Conservation (phyloP, 306 rosid genomes). For the Acmispon strigosus region DNA sequence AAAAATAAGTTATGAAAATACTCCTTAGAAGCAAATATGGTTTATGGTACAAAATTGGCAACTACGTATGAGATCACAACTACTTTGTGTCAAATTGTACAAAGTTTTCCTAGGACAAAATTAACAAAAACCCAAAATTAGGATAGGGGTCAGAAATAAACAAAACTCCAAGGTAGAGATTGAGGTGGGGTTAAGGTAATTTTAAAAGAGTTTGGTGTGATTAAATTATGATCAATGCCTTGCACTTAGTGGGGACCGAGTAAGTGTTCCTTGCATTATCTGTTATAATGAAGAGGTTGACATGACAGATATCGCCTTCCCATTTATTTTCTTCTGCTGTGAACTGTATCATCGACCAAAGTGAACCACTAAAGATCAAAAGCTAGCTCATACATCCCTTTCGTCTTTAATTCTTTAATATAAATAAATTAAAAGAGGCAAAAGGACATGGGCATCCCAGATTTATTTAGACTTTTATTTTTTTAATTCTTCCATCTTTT, state of each 20-base stretch:
- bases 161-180: neutral
- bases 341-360: constrained; percentile 6
- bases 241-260: constrained; percentile 1
- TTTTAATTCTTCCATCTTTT: neutral
- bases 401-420: neutral
- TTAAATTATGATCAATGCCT: neutral
- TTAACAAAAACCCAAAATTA: neutral
- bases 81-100: too few species aligned
- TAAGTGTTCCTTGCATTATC: constrained; percentile 7
- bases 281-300: neutral
- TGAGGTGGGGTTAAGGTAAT: neutral
- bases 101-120: neutral
- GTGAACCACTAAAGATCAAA: neutral
- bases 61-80: neutral
- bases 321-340: constrained; percentile 13
- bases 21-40: neutral
- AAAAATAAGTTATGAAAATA: too few species aligned
- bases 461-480: neutral
- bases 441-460: neutral
- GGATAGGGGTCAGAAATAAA: neutral
- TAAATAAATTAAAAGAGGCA: neutral
- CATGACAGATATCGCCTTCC: too few species aligned
- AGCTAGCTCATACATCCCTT: constrained; percentile 15
- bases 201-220: constrained; percentile 1
- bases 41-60: neutral